These are phyloP conservation scores for Chalciporus sphaerocephalus DNA, from an alignment of 768 basidiomycete species.

Conservation along the genomic window DNA sequence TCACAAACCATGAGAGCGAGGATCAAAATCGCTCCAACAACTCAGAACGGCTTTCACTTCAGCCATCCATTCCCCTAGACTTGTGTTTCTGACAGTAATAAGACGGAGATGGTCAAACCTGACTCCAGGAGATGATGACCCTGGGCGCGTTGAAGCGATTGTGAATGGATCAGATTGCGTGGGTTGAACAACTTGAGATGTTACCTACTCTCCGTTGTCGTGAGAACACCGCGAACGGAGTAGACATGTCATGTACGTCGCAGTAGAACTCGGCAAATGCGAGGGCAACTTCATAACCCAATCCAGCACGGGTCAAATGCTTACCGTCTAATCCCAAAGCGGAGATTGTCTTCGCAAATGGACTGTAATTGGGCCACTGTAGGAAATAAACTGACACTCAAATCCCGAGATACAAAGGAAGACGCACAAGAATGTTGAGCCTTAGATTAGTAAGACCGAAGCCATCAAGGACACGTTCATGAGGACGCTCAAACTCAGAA, in stretches of 20 bases:
- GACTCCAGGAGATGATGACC: slow-evolving; percentile 16
- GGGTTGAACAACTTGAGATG: slow-evolving; percentile 8
- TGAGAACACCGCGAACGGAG: background rate
- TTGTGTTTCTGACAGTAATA: slow-evolving; percentile 25
- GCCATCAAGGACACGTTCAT: slow-evolving; percentile 22
- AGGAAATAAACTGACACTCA: background rate
- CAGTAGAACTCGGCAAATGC: slow-evolving; percentile 30
- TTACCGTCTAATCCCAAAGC: slow-evolving; percentile 17
- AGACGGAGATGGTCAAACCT: slow-evolving; percentile 22
- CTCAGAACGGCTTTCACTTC: slow-evolving; percentile 21
- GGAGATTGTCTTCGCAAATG: slow-evolving; percentile 22
- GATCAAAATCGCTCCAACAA: slow-evolving; percentile 5
- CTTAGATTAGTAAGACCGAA: slow-evolving; percentile 13
- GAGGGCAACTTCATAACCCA: slow-evolving; percentile 27
- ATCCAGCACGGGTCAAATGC: slow-evolving; percentile 19
- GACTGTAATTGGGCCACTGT: slow-evolving; percentile 27
- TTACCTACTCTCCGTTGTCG: slow-evolving; percentile 19
- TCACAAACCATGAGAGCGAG: background rate
- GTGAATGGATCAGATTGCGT: slow-evolving; percentile 17
- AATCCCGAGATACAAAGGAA: background rate
- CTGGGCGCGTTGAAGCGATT: slow-evolving; percentile 10
- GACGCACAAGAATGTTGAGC: slow-evolving; percentile 23
- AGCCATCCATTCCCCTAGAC: slow-evolving; percentile 26
- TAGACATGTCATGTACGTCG: slow-evolving; percentile 16
- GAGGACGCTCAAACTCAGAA: slow-evolving; percentile 16